Base-by-base conservation (phyloP, 768 basidiomycete species). In the Gloeostereum incarnatum region DNA sequence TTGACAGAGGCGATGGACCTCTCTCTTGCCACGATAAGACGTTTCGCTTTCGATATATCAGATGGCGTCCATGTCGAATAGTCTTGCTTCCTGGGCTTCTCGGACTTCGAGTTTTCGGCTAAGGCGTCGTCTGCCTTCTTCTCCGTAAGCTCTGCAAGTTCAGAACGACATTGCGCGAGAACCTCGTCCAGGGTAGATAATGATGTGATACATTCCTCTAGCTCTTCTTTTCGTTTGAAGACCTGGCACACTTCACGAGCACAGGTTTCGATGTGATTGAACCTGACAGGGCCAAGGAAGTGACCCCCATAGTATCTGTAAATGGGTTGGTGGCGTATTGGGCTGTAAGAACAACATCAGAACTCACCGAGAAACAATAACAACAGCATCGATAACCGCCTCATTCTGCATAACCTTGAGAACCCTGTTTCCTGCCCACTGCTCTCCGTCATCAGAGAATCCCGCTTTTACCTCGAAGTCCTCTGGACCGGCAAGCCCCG, bases 321-420 rank as follows among this genome's bases (percentile, higher is more conserved):
- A 6, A 27, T 33, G 24, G 29, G n/a, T 20, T 17, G 34, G 40
- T 22, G 14, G 7, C 23, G 31, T 21, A 20, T 45, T 9, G 13
- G 16, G 9, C 40, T 21, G 22, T 33, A 13, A 18, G 11, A 26
- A 17, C 26, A 16, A 31, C 19, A 30, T 22, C 21, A 35, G 63
- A 45, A 53, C 87, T 84, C 87, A 85, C 41, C 88, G 73, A 56
- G 74, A 80, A 26, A 89, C 81, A 43, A 89, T 67, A 8, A 90
- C 79, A 3, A 82, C 81, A 6, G 80, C 84, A 53, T 91, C 88
- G 19, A 89, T 67, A 13, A 78, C 66, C 1, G 75, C 79, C 44
- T 76, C 68, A n/a, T 63, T 60, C 49, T 75, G 68, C 81, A 92
- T 82, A 9, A 75, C 71, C 46, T 69, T 74, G 45, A 84, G 53